A percentile compares a stretch with the other conserved stretches of the same genome.
Evolutionary conservation across 441 rosid species (phyloP).

Genomic region (Arabidopsis lyrata): DNA sequence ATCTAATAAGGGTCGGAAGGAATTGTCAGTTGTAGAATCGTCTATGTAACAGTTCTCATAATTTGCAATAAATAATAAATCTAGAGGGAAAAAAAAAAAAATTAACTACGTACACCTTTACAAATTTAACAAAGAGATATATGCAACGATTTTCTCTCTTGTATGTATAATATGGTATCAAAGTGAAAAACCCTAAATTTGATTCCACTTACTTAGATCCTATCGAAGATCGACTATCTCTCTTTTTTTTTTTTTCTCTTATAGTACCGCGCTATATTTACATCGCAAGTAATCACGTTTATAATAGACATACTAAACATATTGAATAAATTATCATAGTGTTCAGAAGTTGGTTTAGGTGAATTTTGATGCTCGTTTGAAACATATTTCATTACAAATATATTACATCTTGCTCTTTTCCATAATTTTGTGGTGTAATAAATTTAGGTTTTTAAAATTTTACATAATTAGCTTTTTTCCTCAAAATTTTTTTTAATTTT

Average conservation of each 20-base stretch:
- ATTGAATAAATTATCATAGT: background rate
- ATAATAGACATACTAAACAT: background rate
- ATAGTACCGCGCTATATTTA: background rate
- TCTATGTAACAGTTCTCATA: no score
- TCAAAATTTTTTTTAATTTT: background rate
- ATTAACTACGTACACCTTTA: background rate
- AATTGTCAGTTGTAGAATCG: no score
- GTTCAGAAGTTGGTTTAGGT: background rate
- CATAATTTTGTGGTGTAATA: background rate
- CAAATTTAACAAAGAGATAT: conserved; percentile 5
- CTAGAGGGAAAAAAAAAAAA: no score
- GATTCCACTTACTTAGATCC: background rate
- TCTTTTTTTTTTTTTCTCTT: background rate
- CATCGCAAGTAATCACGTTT: background rate
- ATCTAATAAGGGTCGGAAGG: no score
- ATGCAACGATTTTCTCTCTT: background rate
- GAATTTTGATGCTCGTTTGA: conserved; percentile 1
- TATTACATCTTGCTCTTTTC: background rate
- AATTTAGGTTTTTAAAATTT: background rate
- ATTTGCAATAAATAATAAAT: no score
- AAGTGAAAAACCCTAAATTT: background rate
- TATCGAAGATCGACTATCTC: background rate
- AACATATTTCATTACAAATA: background rate
- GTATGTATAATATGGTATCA: background rate
- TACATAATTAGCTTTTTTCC: no score